Conservation (phyloP, 371 early-diverging fungal genomes). For the Apophysomyces ossiformis region DNA sequence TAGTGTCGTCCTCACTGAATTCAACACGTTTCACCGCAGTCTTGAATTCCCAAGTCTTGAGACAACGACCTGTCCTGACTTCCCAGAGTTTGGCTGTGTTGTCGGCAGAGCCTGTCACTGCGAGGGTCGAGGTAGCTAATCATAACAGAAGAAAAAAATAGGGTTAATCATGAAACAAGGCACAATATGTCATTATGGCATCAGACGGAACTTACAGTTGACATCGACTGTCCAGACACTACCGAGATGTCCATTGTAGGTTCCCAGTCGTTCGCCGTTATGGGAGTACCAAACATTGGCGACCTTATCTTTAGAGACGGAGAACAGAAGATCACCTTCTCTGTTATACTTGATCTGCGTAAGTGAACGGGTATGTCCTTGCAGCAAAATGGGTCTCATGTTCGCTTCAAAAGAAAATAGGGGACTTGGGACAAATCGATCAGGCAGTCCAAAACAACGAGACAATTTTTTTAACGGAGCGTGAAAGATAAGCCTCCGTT, state of each 20-base stretch:
- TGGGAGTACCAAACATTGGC: conserved; percentile 96
- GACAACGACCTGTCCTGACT: conserved; percentile 89
- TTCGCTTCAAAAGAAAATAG: not conserved
- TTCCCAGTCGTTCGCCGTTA: conserved; percentile 97
- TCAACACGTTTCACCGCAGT: conserved; percentile 94
- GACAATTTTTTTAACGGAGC: conserved; percentile 16
- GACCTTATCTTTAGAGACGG: conserved; percentile 94
- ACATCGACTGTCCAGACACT: conserved; percentile 95
- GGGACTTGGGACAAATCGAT: conserved; percentile 9
- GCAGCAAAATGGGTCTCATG: conserved; percentile 92
- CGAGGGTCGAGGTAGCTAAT: conserved; percentile 67
- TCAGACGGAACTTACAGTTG: conserved; percentile 61
- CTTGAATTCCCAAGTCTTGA: conserved; percentile 88
- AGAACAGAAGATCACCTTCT: conserved; percentile 99
- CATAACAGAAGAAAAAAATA: not conserved
- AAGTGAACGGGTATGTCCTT: conserved; percentile 97
- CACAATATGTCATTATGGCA: too few relatives aligned
- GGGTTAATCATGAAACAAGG: too few relatives aligned
- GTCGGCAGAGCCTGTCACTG: conserved; percentile 96
- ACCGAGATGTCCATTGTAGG: conserved; percentile 95
- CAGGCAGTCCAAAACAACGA: conserved; percentile 14
- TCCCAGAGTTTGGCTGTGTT: conserved; percentile 96
- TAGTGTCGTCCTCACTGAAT: conserved; percentile 88
- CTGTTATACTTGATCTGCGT: conserved; percentile 99
- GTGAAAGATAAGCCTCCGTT: conserved; percentile 9